Evolutionary conservation across 371 early-diverging fungal genomes (phyloP), one percentile per base, ranked within the genome.

Genomic region (Mucor indicus): DNA sequence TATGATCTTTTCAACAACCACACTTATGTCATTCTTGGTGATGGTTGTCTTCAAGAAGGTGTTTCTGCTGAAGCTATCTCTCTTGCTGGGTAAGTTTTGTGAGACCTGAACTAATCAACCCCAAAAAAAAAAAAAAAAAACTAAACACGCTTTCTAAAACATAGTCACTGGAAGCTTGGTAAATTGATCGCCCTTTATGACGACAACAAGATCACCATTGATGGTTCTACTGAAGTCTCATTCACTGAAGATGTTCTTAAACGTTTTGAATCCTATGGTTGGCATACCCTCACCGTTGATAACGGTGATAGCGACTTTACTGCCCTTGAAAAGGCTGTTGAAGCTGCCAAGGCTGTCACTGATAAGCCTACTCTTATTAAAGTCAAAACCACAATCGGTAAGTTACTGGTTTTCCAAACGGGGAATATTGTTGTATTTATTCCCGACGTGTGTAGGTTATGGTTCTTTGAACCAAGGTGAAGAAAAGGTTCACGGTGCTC

Each of bases 21-120:
- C 58, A 93, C 93, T 24, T 98, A 85, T 53, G 83, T 85, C 59
- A 83, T 99, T 39, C 69, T 87, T 33, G 99, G 99, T 60, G 99
- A 99, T 71, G 99, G 99, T 33, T 99, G 99, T 79, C 75, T 97
- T 55, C 98, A 98, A 73, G 99, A 99, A 79, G 99, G 99, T 76
- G 93, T 99, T 19, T 73, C 90, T 31, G 82, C 91, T 31, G 99
- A 99, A 73, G 96, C 99, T n/a, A 80, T 84, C 58, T 94, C 98
- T 7, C 81, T 99, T 50, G 99, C 98, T 39, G 98, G 98, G 83
- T 89, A 82, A 67, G 66, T 50, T 38, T 17, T 15, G 30, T 21
- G 32, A 44, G n/a, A 38, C 9, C 7, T 10, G 7, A 17, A 11
- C 20, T 27, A 20, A 21, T 38, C n/a, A 30, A 41, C 22, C 27